Evolutionary conservation across 108 stramenopile species (phyloP).

Genomic region (Pseudonitzschia multiseries): DNA sequence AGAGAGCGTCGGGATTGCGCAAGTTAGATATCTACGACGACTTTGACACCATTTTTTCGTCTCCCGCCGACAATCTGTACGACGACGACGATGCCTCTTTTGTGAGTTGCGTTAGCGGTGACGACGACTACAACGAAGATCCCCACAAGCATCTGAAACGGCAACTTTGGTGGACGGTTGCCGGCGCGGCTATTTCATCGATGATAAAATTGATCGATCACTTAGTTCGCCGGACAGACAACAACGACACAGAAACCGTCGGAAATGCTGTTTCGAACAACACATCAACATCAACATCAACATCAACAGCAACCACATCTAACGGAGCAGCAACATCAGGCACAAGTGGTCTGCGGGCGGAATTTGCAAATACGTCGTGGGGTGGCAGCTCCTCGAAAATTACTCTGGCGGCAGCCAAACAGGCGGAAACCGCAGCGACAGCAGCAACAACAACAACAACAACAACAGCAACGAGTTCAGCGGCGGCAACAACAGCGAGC

Average conservation of each 20-base stretch:
- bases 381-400: neutral
- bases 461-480: neutral
- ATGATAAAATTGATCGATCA: neutral
- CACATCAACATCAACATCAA: neutral
- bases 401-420: neutral
- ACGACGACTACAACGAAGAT: neutral
- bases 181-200: neutral
- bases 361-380: neutral
- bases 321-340: neutral
- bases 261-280: neutral
- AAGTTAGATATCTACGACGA: neutral
- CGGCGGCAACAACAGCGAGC: neutral
- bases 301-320: neutral
- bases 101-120: neutral
- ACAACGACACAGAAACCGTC: neutral
- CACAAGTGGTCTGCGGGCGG: neutral
- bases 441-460: neutral
- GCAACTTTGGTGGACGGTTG: neutral
- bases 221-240: no score
- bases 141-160: neutral
- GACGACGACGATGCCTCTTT: neutral
- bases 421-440: neutral
- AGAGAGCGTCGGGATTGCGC: no score
- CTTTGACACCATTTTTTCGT: neutral
- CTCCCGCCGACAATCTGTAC: neutral